A percentile compares a stretch with the other conserved stretches of the same genome.
Evolutionary conservation across 2,329 filamentous ascomycete genomes (phyloP).

Genomic region (Beauveria varroae): DNA sequence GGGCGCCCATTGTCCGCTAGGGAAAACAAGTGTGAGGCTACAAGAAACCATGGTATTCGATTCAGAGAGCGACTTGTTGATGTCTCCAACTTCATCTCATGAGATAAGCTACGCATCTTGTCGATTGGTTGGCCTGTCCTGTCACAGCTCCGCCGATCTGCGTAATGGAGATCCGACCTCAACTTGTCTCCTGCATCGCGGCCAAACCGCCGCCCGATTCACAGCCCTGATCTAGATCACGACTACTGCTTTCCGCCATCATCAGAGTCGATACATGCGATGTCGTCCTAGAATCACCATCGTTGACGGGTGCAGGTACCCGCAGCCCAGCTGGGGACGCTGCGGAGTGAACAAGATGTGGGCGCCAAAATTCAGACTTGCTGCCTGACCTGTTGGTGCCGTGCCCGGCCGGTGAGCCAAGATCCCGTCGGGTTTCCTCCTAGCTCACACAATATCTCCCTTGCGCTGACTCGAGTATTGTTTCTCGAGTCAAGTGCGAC

Average conservation of each 20-base stretch:
- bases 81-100: too few relatives aligned
- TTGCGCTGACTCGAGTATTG: too few relatives aligned
- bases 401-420: too few relatives aligned
- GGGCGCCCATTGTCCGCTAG: background rate
- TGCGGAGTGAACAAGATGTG: background rate
- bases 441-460: background rate
- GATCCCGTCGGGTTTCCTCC: background rate
- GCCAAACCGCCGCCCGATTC: background rate
- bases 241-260: background rate
- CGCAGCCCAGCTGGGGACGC: background rate
- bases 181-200: background rate
- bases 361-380: background rate
- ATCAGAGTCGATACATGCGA: background rate
- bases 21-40: background rate
- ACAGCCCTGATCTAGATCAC: background rate
- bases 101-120: too few relatives aligned
- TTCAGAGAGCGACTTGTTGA: too few relatives aligned
- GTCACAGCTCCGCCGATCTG: background rate
- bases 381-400: background rate
- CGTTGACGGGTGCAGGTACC: background rate
- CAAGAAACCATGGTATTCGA: too few relatives aligned
- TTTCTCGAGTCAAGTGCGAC: background rate
- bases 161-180: background rate
- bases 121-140: background rate
- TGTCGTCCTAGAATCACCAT: background rate